These are phyloP conservation scores for Fusarium sulawesiense DNA, from an alignment of 2,329 filamentous ascomycete genomes.

Conservation along the genomic window DNA sequence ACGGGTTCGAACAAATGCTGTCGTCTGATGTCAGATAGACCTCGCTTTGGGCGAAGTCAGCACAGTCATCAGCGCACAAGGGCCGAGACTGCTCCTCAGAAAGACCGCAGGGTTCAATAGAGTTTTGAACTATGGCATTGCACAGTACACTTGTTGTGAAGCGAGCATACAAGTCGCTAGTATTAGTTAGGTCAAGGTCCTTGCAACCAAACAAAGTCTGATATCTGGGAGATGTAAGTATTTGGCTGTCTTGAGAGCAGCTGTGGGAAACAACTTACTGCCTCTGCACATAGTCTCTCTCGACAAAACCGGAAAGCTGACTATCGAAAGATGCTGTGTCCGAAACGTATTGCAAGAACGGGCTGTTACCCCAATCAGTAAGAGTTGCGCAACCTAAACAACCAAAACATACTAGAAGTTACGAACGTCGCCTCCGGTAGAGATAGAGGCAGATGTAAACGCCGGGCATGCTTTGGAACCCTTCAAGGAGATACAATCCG, in stretches of 20 bases:
- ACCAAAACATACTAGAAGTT: constrained; percentile 70
- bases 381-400: neutral
- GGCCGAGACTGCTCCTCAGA: constrained; percentile 74
- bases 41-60: constrained; percentile 88
- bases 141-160: constrained; percentile 94
- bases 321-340: constrained; percentile 81
- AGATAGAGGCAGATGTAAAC: constrained; percentile 78
- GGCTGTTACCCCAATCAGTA: constrained; percentile 62
- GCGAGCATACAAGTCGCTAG: constrained; percentile 86
- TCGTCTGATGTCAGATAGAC: constrained; percentile 82
- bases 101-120: constrained; percentile 75
- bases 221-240: constrained; percentile 69
- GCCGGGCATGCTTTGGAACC: constrained; percentile 78
- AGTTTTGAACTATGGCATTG: constrained; percentile 94
- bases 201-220: constrained; percentile 83
- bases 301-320: constrained; percentile 77
- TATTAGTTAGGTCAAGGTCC: constrained; percentile 79
- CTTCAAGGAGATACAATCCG: constrained; percentile 72
- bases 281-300: constrained; percentile 76
- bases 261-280: constrained; percentile 70
- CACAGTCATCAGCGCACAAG: constrained; percentile 90
- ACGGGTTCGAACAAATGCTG: constrained; percentile 76
- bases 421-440: constrained; percentile 67
- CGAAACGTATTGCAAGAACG: constrained; percentile 86
- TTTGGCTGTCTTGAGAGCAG: neutral